Base-by-base conservation (phyloP, 2,329 filamentous ascomycete genomes). In the Penicillium vulpinum region DNA sequence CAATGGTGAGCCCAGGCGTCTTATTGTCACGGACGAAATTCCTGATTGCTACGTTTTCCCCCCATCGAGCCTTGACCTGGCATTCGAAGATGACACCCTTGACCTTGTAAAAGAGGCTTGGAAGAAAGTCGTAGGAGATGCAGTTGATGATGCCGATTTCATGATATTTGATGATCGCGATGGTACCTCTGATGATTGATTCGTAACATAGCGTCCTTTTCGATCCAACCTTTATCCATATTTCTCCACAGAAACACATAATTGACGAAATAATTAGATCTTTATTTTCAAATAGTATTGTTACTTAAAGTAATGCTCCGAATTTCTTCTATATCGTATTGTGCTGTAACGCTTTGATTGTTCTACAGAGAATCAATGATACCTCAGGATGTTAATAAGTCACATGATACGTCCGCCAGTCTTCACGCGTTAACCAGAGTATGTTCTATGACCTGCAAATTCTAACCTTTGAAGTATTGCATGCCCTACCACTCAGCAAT, bases 101-200 rank as follows among this genome's bases (percentile, higher is more conserved):
- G 82, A 85, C 7, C 74, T 84, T 26, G 89, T 96, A 2, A 84
- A 84, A 58, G 73, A 82, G 10, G 85, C 87, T 7, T 97, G 92
- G 92, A 78, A 83, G 59, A 76, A 79, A 47, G 80, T 92, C 4
- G 78, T 84, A 62, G 83, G 81, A 10, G 75, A 77, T 1, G 80
- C 81, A 5, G 77, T 72, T 1, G 77, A 77, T 18, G 78, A 78
- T 18, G 76, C 77, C 18, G 72, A 83, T 43, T 97, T 94, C 67
- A 87, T 97, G 83, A 79, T 83, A 21, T 96, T 96, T 71, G 83
- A 88, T 47, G 89, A 94, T 58, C 83, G 91, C 24, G 87, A 92
- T 69, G 82, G 80, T 15, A 77, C 78, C 28, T 78, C 75, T 57
- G 83, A 83, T 31, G 85, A 89, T 57, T 62, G 64, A 72, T 54